Percentiles rank a stretch among this genome's conserved stretches.
phyloP scores from a whole-genome alignment of 2,329 filamentous ascomycete species.

The Alternaria rosae region DNA sequence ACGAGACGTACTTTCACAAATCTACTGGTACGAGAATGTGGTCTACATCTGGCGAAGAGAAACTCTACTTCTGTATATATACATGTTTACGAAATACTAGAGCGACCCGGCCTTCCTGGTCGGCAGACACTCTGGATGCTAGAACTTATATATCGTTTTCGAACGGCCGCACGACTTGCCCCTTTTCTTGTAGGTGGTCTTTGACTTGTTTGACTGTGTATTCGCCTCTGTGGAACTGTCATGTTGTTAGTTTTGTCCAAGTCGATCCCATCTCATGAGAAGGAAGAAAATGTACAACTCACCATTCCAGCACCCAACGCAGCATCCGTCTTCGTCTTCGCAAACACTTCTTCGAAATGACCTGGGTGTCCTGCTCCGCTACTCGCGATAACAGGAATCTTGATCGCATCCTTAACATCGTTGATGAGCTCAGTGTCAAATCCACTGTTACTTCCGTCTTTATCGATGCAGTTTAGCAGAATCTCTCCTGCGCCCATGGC shows the following conservation, averaged over 20 bases:
- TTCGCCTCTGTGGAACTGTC: conserved; percentile 88
- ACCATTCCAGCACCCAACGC: conserved; percentile 93
- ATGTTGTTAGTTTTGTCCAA: conserved; percentile 10
- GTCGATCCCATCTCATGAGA: not conserved
- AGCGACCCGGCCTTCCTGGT: too few species aligned
- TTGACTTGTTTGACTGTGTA: conserved; percentile 96
- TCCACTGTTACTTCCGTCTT: conserved; percentile 90
- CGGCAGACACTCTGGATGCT: too few species aligned
- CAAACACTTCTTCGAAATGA: conserved; percentile 92
- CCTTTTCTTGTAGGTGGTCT: conserved; percentile 74
- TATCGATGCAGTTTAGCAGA: conserved; percentile 96
- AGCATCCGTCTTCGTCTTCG: conserved; percentile 84
- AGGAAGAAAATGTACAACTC: conserved; percentile 39
- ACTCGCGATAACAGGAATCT: conserved; percentile 93
- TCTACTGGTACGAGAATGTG: not conserved
- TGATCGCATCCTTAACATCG: conserved; percentile 85
- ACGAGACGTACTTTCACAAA: not conserved
- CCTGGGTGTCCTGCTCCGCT: conserved; percentile 87
- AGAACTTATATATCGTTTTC: conserved; percentile 57
- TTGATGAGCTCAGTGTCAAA: conserved; percentile 92
- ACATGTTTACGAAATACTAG: conserved; percentile 2
- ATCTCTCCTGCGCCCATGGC: conserved; percentile 96
- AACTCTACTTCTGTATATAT: conserved; percentile 3
- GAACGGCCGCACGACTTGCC: conserved; percentile 79
- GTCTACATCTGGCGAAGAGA: not conserved